A percentile compares a stretch with the other conserved stretches of the same genome.
These are phyloP conservation scores for Boletus insuetus DNA, from an alignment of 768 basidiomycete genomes.

Conservation along the genomic window DNA sequence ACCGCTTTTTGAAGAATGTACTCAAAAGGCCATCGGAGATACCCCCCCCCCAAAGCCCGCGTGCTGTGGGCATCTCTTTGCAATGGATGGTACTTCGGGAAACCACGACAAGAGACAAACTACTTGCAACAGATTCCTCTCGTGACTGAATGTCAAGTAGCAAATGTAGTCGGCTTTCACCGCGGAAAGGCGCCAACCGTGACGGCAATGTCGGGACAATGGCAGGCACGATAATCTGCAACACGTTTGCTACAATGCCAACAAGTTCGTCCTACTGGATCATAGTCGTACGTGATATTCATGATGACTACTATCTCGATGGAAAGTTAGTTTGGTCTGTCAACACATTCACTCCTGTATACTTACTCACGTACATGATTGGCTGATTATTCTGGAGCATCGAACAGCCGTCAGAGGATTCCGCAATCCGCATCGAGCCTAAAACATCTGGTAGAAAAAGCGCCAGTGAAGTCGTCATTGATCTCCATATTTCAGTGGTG, in stretches of 20 bases:
- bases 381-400: not conserved
- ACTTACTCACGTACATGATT: slow-evolving; percentile 10
- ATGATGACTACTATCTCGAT: slow-evolving; percentile 3
- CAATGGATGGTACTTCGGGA: not conserved
- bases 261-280: slow-evolving; percentile 5
- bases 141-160: not conserved
- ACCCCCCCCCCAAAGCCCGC: not conserved
- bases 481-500: no score
- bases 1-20: not conserved
- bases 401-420: no score
- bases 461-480: no score
- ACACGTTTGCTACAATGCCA: not conserved
- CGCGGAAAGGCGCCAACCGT: not conserved
- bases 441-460: no score
- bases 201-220: not conserved
- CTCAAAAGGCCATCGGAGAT: slow-evolving; percentile 2
- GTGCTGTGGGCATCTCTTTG: not conserved
- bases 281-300: slow-evolving; percentile 6
- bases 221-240: not conserved
- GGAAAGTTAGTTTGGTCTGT: no score
- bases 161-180: not conserved
- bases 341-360: not conserved
- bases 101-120: slow-evolving; percentile 6
- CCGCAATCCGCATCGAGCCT: no score
- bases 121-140: not conserved